These are phyloP conservation scores for Podospora sp. DNA, from an alignment of 495 filamentous ascomycete genomes.

Conservation along the genomic window DNA sequence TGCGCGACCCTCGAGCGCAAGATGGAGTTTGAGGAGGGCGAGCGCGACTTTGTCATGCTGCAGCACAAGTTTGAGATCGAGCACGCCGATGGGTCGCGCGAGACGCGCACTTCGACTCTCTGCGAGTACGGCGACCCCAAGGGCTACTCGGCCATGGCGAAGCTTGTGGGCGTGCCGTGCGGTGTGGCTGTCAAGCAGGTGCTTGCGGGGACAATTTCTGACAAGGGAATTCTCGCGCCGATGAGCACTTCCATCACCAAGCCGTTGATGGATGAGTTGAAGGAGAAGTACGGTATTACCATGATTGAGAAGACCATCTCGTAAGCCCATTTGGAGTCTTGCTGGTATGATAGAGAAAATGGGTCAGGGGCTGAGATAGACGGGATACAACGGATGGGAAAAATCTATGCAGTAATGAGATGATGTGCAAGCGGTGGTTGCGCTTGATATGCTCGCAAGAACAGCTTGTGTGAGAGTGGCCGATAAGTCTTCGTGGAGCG, in stretches of 20 bases:
- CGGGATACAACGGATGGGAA: slow-evolving; percentile 12
- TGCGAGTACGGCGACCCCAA: slow-evolving; percentile 82
- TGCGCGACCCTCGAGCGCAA: slow-evolving; percentile 89
- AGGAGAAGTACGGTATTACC: slow-evolving; percentile 39
- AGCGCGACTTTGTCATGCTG: slow-evolving; percentile 82
- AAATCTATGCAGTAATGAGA: slow-evolving; percentile 13
- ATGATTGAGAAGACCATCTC: slow-evolving; percentile 43
- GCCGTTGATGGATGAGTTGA: slow-evolving; percentile 65
- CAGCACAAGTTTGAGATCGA: slow-evolving; percentile 93
- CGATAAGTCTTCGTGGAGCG: too few relatives aligned
- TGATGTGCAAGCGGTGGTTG: background rate
- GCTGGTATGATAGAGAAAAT: background rate
- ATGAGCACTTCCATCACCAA: slow-evolving; percentile 72
- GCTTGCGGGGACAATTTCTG: slow-evolving; percentile 74
- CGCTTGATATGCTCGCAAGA: background rate
- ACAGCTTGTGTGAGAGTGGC: background rate
- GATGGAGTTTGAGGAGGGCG: slow-evolving; percentile 82
- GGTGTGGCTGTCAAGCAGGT: slow-evolving; percentile 73
- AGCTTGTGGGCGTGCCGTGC: slow-evolving; percentile 49
- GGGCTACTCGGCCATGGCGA: slow-evolving; percentile 90
- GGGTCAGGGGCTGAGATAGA: background rate
- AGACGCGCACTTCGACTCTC: slow-evolving; percentile 79
- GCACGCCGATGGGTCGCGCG: slow-evolving; percentile 66
- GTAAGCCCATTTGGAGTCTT: slow-evolving; percentile 12
- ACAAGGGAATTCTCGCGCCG: slow-evolving; percentile 81